phyloP scores from a whole-genome alignment of 331 rosid species.

The Erythrophleum ivorense region DNA sequence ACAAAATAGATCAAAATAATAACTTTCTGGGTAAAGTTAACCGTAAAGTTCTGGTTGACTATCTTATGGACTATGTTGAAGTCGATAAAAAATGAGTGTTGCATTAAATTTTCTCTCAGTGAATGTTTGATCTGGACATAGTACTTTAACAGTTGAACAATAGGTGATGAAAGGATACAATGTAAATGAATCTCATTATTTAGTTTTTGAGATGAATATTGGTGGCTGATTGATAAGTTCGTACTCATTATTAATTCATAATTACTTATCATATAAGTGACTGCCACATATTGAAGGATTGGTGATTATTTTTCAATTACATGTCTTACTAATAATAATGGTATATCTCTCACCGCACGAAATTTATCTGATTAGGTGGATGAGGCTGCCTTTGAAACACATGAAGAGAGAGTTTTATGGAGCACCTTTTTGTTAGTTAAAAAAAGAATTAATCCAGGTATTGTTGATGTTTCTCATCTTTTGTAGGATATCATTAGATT shows the following conservation, averaged over 20 bases:
- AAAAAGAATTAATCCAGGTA: conserved; percentile 68
- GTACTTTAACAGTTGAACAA: background rate
- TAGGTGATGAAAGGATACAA: background rate
- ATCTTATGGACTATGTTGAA: conserved; percentile 7
- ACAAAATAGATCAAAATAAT: background rate
- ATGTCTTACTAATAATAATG: background rate
- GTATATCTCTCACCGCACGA: conserved; percentile 28
- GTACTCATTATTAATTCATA: background rate
- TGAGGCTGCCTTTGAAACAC: conserved; percentile 70
- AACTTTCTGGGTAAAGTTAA: conserved; percentile 19
- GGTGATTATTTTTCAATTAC: background rate
- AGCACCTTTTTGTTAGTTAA: conserved; percentile 62
- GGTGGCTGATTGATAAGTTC: background rate
- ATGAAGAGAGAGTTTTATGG: conserved; percentile 85
- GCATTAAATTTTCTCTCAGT: conserved; percentile 6
- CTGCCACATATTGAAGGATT: background rate
- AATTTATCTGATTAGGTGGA: conserved; percentile 66
- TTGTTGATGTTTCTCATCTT: conserved; percentile 16
- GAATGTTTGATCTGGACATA: conserved; percentile 8
- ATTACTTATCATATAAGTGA: conserved; percentile 5
- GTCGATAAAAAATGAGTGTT: no score
- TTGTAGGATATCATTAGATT: background rate
- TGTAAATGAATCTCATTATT: background rate
- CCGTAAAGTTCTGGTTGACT: background rate
- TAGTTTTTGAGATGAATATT: background rate